phyloP scores from a whole-genome alignment of 441 rosid genomes.

The Sinapis alba region DNA sequence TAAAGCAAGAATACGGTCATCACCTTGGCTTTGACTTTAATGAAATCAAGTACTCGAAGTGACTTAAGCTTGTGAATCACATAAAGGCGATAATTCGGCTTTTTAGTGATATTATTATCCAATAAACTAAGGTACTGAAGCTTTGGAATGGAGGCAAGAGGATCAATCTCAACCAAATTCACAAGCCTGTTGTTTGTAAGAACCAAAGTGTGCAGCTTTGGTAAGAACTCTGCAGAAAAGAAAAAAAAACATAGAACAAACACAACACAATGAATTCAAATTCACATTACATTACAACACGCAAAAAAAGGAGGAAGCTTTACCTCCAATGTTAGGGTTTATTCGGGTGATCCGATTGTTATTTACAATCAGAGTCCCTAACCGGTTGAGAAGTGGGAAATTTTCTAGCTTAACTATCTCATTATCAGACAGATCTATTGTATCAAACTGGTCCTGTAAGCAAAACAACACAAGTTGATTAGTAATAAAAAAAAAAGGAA shows the following conservation, averaged over 20 bases:
- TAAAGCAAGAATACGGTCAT: neutral
- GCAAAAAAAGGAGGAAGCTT: slow-evolving; percentile 6
- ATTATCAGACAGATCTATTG: slow-evolving; percentile 93
- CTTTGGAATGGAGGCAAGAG: slow-evolving; percentile 82
- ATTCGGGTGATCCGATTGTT: slow-evolving; percentile 94
- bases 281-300: neutral
- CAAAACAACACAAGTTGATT: slow-evolving; percentile 12
- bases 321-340: slow-evolving; percentile 89
- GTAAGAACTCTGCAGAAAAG: slow-evolving; percentile 71
- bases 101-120: slow-evolving; percentile 91
- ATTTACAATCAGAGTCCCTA: slow-evolving; percentile 86
- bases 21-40: slow-evolving; percentile 90
- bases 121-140: slow-evolving; percentile 87
- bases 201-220: slow-evolving; percentile 83
- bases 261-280: neutral
- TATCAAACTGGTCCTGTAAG: slow-evolving; percentile 95
- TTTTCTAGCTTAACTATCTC: slow-evolving; percentile 99
- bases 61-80: slow-evolving; percentile 86
- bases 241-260: neutral
- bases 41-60: slow-evolving; percentile 92
- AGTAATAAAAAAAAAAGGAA: neutral
- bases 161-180: slow-evolving; percentile 96
- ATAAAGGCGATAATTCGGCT: slow-evolving; percentile 87
- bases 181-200: slow-evolving; percentile 96
- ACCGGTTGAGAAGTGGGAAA: slow-evolving; percentile 81